Percentiles rank a stretch among this genome's conserved stretches.
phyloP scores from a whole-genome alignment of 257 asterid genomes.

The Nyctanthes arbortristis region DNA sequence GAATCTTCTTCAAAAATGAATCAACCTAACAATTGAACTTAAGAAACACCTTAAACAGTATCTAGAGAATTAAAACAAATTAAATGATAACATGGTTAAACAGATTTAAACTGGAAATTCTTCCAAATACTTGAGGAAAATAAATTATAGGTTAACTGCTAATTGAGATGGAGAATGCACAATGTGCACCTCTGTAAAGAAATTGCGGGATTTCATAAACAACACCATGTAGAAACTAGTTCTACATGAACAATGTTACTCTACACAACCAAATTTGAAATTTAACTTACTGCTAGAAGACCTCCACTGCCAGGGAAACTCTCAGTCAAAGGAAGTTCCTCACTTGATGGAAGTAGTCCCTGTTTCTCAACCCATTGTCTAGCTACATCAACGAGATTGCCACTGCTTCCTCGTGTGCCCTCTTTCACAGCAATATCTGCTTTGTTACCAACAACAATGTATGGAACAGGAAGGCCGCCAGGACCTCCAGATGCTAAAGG shows the following conservation, averaged over 20 bases:
- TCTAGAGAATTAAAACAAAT: neutral
- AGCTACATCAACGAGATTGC: constrained; percentile 95
- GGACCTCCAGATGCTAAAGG: constrained; percentile 95
- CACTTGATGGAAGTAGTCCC: constrained; percentile 86
- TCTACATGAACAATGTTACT: no score
- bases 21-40: neutral
- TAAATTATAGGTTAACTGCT: neutral
- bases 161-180: neutral
- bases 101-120: neutral
- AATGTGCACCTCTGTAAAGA: neutral
- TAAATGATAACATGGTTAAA: neutral
- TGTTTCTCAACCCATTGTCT: constrained; percentile 99
- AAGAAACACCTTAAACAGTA: neutral
- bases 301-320: constrained; percentile 87
- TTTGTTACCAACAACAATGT: constrained; percentile 85
- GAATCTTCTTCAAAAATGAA: neutral
- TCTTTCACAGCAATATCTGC: constrained; percentile 78
- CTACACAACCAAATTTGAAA: neutral
- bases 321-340: constrained; percentile 85
- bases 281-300: constrained; percentile 76
- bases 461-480: constrained; percentile 96
- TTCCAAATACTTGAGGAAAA: neutral
- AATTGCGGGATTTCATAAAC: neutral
- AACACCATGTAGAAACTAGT: neutral
- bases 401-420: constrained; percentile 84